These are phyloP conservation scores for Sporobolomyces pararoseus DNA, from an alignment of 768 basidiomycete species.

Conservation along the genomic window DNA sequence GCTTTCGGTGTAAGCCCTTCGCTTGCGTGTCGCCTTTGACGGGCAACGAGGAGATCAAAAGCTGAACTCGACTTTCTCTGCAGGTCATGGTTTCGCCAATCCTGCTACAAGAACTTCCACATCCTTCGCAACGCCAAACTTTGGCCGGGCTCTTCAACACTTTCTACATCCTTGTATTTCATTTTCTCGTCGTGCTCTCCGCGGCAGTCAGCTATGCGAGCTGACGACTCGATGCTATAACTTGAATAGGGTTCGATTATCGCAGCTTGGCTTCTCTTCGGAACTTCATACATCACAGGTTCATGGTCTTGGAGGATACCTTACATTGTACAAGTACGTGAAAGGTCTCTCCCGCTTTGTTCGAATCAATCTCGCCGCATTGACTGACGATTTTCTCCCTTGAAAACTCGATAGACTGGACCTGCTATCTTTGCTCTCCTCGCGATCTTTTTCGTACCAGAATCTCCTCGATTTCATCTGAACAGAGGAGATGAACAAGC, in stretches of 20 bases:
- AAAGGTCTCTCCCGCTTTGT: neutral
- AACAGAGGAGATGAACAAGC: slow-evolving; percentile 40
- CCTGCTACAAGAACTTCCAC: slow-evolving; percentile 31
- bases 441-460: slow-evolving; percentile 30
- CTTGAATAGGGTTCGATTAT: slow-evolving; percentile 17
- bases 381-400: no score
- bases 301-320: slow-evolving; percentile 34
- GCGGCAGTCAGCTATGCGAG: neutral
- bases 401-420: slow-evolving; percentile 7
- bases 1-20: slow-evolving; percentile 1
- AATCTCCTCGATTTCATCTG: slow-evolving; percentile 41
- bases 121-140: slow-evolving; percentile 30
- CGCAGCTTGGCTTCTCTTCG: slow-evolving; percentile 32
- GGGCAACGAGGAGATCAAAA: neutral
- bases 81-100: slow-evolving; percentile 31
- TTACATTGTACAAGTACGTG: slow-evolving; percentile 20
- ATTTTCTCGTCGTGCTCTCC: neutral
- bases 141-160: slow-evolving; percentile 29
- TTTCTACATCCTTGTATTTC: slow-evolving; percentile 6
- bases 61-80: neutral
- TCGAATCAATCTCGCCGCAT: neutral
- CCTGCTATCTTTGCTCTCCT: slow-evolving; percentile 18
- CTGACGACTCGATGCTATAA: neutral
- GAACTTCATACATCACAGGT: slow-evolving; percentile 10
- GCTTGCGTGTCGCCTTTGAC: neutral